Evolutionary conservation across 495 filamentous ascomycete species (phyloP), one percentile per base, ranked within the genome.

Genomic region (Penicillium egyptiacum): DNA sequence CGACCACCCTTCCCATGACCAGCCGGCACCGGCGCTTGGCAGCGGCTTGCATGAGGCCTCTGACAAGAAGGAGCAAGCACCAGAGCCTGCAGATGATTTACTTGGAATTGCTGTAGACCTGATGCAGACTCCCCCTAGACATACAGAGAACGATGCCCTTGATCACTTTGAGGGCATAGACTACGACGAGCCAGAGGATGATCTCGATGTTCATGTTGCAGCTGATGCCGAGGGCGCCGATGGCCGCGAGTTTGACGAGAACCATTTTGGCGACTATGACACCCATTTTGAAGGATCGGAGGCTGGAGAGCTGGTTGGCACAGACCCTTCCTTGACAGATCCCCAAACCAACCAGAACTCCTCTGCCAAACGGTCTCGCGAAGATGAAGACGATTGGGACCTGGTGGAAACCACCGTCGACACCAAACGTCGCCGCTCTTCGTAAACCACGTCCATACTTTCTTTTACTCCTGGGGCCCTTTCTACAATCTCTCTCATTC

Each of bases 91-190:
- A 45, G 57, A 73, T 64, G 64, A 74, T 53, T 52, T 72, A 28
- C 60, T 75, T 49, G 70, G 57, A 48, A 64, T 67, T 39, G 59
- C 63, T 44, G 70, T 71, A 43, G 70, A 75, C 30, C 23, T 70
- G n/a, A 56, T 73, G 57, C 59, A 70, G 22, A 71, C 53, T 35
- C 56, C 68, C 46, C 43, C 46, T 25, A 61, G 68, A 54, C 43
- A 58, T 50, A 19, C n/a, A 16, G 53, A 58, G 23, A 26, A 52
- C 22, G 47, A 64, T 51, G 45, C 60, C 2, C 39, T 69, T 23
- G 67, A 73, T 10, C 40, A 57, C 40, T 49, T 61, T 42, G 67
- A 70, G n/a, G 48, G 57, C 39, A 25, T 50, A 45, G 57, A 68
- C 9, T 52, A 50, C 63, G 45, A 47, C 53, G 23, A 56, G 8